phyloP scores from a whole-genome alignment of 2,329 filamentous ascomycete species.

The Trichoderma gracile region DNA sequence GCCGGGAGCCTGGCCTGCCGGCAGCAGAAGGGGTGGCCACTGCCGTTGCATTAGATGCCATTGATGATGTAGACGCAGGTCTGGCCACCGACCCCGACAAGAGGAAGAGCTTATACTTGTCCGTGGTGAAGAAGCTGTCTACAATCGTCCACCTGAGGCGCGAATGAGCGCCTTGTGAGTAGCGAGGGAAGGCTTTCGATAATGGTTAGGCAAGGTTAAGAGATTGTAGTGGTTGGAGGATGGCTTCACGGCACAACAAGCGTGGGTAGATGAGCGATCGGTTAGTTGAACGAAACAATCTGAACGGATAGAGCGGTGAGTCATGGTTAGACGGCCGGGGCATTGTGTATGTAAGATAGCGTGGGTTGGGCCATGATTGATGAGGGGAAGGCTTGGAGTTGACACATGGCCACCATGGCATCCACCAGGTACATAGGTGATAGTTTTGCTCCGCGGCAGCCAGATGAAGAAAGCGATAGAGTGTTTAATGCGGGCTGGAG shows the following conservation, averaged over 20 bases:
- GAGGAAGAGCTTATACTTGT: not conserved
- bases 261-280: not conserved
- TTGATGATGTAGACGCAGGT: not conserved
- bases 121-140: not conserved
- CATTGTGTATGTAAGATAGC: not conserved
- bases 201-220: not conserved
- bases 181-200: not conserved
- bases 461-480: constrained; percentile 10
- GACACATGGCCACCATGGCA: not conserved
- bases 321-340: not conserved
- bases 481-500: not conserved
- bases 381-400: too few species aligned
- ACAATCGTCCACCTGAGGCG: not conserved
- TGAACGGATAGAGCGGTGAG: constrained; percentile 7
- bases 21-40: not conserved
- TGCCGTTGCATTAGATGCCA: not conserved
- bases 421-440: not conserved
- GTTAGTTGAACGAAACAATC: not conserved
- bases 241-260: not conserved
- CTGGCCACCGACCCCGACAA: not conserved
- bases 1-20: too few species aligned
- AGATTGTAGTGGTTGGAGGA: not conserved
- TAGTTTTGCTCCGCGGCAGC: constrained; percentile 9
- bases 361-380: not conserved
- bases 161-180: not conserved